These are phyloP conservation scores for Mortierella alpina DNA, from an alignment of 192 early-diverging fungal species.

Conservation along the genomic window DNA sequence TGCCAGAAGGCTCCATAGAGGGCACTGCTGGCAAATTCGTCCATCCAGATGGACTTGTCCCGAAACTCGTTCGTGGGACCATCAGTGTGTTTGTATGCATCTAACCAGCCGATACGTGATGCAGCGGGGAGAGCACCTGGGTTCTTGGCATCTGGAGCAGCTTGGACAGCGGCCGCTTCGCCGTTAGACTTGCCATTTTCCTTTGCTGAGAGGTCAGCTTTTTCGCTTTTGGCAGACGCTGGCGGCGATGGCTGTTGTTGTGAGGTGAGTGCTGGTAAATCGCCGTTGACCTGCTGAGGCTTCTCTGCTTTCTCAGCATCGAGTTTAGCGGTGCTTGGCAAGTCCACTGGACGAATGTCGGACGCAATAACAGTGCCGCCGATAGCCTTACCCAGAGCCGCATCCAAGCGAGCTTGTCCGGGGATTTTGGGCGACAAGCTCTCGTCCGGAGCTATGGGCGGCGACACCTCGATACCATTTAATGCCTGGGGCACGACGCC, in stretches of 20 bases:
- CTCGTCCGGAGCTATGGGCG: slow-evolving; percentile 14
- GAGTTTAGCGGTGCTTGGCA: slow-evolving; percentile 21
- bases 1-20: slow-evolving; percentile 52
- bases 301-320: slow-evolving; percentile 16
- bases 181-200: background rate
- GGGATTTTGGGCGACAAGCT: slow-evolving; percentile 15
- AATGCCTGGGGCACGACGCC: background rate
- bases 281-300: background rate
- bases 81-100: slow-evolving; percentile 44
- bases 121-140: slow-evolving; percentile 30
- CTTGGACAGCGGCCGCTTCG: slow-evolving; percentile 1
- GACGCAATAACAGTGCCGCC: slow-evolving; percentile 42
- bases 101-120: slow-evolving; percentile 44
- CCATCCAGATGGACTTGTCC: slow-evolving; percentile 52
- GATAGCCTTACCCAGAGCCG: slow-evolving; percentile 32
- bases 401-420: slow-evolving; percentile 22
- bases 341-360: slow-evolving; percentile 30
- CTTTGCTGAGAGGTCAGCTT: background rate
- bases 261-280: background rate
- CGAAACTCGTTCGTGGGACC: slow-evolving; percentile 45
- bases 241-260: background rate
- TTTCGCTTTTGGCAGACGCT: slow-evolving; percentile 2
- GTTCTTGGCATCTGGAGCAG: slow-evolving; percentile 21
- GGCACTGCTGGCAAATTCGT: slow-evolving; percentile 50
- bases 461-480: slow-evolving; percentile 19